Percentiles rank a stretch among this genome's conserved stretches.
Conservation (phyloP, 2,329 filamentous ascomycete genomes). For the Neophaeococcomyces mojaviensis region DNA sequence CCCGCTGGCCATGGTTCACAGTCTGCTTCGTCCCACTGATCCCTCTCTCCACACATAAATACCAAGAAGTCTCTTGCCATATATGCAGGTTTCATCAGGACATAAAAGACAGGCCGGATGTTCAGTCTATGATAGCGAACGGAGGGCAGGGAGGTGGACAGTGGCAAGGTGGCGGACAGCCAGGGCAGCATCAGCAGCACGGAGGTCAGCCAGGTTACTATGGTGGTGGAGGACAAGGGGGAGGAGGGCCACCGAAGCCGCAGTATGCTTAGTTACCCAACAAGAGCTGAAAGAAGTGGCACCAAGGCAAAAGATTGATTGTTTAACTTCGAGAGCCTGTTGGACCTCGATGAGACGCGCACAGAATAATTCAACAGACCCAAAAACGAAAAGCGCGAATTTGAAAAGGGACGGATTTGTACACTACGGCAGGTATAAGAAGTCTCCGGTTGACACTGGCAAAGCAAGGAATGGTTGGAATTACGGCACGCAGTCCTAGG, state of each 20-base stretch:
- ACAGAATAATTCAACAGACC: too few species aligned
- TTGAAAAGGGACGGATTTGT: too few species aligned
- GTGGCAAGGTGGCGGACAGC: too few species aligned
- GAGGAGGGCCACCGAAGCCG: neutral
- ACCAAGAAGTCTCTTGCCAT: conserved; percentile 23
- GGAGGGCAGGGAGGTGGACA: conserved; percentile 12
- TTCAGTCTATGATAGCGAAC: conserved; percentile 17
- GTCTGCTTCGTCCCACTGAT: conserved; percentile 36
- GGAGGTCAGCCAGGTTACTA: conserved; percentile 4
- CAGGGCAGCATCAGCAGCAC: conserved; percentile 3
- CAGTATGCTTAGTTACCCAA: conserved; percentile 2
- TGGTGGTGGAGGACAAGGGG: neutral
- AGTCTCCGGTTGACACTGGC: too few species aligned
- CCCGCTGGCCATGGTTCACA: conserved; percentile 41
- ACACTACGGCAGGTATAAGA: too few species aligned
- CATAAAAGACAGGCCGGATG: conserved; percentile 20
- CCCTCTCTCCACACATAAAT: conserved; percentile 27
- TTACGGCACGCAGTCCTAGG: too few species aligned
- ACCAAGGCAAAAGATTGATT: too few species aligned
- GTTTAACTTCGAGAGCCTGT: too few species aligned
- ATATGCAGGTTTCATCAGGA: conserved; percentile 23
- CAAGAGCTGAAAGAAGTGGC: too few species aligned
- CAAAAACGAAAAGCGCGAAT: too few species aligned
- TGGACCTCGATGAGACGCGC: too few species aligned
- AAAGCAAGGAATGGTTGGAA: too few species aligned